Evolutionary conservation across 73 alveolate species (phyloP).

Genomic region (Tetrahymena borealis): DNA sequence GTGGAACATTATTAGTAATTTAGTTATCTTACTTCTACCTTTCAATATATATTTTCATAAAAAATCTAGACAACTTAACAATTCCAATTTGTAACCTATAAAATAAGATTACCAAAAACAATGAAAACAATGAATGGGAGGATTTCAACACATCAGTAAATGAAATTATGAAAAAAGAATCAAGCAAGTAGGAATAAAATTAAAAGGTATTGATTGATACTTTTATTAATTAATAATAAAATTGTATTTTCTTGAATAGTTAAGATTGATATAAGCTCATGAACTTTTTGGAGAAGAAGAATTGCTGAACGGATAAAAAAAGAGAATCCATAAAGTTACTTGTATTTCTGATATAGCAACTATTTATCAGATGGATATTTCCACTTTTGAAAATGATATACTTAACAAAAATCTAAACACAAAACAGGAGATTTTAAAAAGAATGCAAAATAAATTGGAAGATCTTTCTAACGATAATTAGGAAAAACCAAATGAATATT

Average conservation of each 20-base stretch:
- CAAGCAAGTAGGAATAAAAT: not conserved
- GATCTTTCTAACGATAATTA: not conserved
- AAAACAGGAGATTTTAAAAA: not conserved
- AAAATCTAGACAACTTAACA: no score
- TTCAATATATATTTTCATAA: not conserved
- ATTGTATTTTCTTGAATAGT: not conserved
- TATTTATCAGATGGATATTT: not conserved
- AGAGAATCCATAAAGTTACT: not conserved
- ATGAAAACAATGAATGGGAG: not conserved
- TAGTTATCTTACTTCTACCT: not conserved
- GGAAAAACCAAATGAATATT: not conserved
- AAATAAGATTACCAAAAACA: not conserved
- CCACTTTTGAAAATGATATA: not conserved
- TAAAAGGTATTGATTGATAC: not conserved
- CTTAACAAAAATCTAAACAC: not conserved
- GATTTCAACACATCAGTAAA: not conserved
- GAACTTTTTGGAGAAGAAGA: not conserved
- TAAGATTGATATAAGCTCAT: not conserved
- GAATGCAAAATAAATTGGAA: not conserved
- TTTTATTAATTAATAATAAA: not conserved
- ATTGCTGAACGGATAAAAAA: not conserved
- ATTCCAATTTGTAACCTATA: no score
- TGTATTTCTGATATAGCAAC: not conserved
- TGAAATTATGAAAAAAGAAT: not conserved
- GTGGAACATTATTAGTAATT: not conserved